These are phyloP conservation scores for Kodamaea hsintzibuensis DNA, from an alignment of 805 yeast species.

Conservation along the genomic window DNA sequence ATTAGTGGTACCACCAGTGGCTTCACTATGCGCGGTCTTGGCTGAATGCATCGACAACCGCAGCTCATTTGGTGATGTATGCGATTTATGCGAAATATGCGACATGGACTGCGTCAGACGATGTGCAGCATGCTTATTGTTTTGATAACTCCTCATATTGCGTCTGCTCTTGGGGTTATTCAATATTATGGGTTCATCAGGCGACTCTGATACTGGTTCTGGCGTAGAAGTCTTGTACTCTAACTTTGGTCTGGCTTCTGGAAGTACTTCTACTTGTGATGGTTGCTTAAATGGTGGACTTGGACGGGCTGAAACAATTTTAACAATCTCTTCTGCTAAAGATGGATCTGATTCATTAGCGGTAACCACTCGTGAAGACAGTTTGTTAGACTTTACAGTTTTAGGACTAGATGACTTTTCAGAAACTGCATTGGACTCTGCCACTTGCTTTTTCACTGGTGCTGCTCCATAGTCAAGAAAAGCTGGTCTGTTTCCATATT, in stretches of 20 bases:
- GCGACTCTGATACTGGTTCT: not conserved
- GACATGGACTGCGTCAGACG: not conserved
- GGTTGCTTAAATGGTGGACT: not conserved
- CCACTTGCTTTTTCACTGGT: not conserved
- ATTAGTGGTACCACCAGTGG: constrained; percentile 6
- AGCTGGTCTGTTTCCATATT: too few species aligned
- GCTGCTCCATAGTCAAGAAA: too few species aligned
- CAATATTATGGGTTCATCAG: not conserved
- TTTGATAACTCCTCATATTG: constrained; percentile 9
- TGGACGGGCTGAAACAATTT: not conserved
- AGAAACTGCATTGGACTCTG: not conserved
- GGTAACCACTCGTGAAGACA: not conserved
- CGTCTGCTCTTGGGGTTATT: constrained; percentile 10
- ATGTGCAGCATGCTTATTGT: constrained; percentile 5
- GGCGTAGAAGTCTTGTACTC: not conserved
- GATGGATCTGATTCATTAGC: not conserved
- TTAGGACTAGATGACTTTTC: not conserved
- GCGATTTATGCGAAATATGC: constrained; percentile 1
- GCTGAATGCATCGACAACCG: constrained; percentile 6
- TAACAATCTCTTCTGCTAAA: not conserved
- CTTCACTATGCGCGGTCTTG: constrained; percentile 1
- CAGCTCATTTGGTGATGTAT: constrained; percentile 6
- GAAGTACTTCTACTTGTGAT: not conserved
- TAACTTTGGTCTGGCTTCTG: not conserved
- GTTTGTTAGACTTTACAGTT: not conserved